Percentiles rank a stretch among this genome's conserved stretches.
Evolutionary conservation across 306 rosid genomes (phyloP).

Genomic region (Crataegus laevigata): DNA sequence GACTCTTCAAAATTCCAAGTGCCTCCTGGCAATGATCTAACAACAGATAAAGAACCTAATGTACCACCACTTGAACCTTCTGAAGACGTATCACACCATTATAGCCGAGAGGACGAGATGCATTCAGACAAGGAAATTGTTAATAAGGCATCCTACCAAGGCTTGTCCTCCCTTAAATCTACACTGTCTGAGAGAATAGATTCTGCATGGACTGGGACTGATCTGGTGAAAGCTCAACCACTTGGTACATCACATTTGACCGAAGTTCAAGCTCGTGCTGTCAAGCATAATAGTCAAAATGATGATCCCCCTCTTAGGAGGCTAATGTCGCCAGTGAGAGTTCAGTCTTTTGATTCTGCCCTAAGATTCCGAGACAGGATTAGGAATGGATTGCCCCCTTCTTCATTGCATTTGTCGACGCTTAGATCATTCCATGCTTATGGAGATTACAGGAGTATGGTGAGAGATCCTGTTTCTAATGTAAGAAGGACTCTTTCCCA

Average conservation of each 20-base stretch:
- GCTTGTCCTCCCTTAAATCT: slow-evolving; percentile 38
- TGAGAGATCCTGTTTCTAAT: slow-evolving; percentile 69
- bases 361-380: slow-evolving; percentile 56
- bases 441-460: slow-evolving; percentile 76
- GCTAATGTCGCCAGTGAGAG: slow-evolving; percentile 50
- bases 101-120: slow-evolving; percentile 32
- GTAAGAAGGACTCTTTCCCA: slow-evolving; percentile 40
- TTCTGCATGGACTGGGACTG: slow-evolving; percentile 91
- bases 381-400: slow-evolving; percentile 45
- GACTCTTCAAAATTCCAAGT: slow-evolving; percentile 34
- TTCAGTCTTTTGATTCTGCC: slow-evolving; percentile 88
- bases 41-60: slow-evolving; percentile 22
- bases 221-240: slow-evolving; percentile 26
- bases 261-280: slow-evolving; percentile 28
- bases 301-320: slow-evolving; percentile 46
- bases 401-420: slow-evolving; percentile 47
- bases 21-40: slow-evolving; percentile 27
- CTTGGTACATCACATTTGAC: slow-evolving; percentile 20
- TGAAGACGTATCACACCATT: slow-evolving; percentile 23
- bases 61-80: slow-evolving; percentile 18
- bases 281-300: slow-evolving; percentile 19
- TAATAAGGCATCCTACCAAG: slow-evolving; percentile 19
- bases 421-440: slow-evolving; percentile 77
- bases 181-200: slow-evolving; percentile 92
- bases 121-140: slow-evolving; percentile 41